A percentile compares a stretch with the other conserved stretches of the same genome.
Evolutionary conservation across 371 early-diverging fungal genomes (phyloP).

Genomic region (Lichtheimia corymbifera): DNA sequence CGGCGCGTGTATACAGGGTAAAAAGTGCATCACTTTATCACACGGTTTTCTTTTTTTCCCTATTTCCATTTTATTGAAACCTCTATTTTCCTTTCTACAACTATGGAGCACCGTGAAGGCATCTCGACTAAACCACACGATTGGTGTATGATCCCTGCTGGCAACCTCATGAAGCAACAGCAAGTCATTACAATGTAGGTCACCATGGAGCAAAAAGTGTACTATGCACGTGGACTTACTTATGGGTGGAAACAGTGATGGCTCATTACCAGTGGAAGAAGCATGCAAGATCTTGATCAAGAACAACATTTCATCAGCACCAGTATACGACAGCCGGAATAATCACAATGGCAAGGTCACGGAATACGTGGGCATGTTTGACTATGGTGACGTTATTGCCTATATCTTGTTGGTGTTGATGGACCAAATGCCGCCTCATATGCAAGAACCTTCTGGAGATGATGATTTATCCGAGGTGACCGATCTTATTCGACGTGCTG

Average conservation of each 20-base stretch:
- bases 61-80: neutral
- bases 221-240: neutral
- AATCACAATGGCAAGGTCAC: slow-evolving; percentile 1
- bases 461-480: slow-evolving; percentile 54
- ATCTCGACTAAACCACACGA: slow-evolving; percentile 56
- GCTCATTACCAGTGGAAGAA: slow-evolving; percentile 45
- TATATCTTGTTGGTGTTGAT: slow-evolving; percentile 43
- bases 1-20: neutral
- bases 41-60: neutral
- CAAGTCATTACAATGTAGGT: slow-evolving; percentile 57
- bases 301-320: slow-evolving; percentile 68
- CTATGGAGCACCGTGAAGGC: slow-evolving; percentile 56
- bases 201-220: neutral
- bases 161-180: slow-evolving; percentile 52
- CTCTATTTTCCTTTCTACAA: neutral
- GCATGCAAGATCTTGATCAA: slow-evolving; percentile 47
- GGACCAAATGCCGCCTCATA: slow-evolving; percentile 13
- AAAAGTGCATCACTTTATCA: neutral
- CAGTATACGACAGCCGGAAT: slow-evolving; percentile 64
- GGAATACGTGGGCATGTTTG: slow-evolving; percentile 83
- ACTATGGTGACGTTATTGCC: slow-evolving; percentile 74
- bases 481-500: slow-evolving; percentile 60
- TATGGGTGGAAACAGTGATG: slow-evolving; percentile 33
- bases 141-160: slow-evolving; percentile 59
- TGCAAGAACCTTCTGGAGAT: slow-evolving; percentile 18